These are phyloP conservation scores for Eurotiales sp. DNA, from an alignment of 2,329 filamentous ascomycete genomes.

Conservation along the genomic window DNA sequence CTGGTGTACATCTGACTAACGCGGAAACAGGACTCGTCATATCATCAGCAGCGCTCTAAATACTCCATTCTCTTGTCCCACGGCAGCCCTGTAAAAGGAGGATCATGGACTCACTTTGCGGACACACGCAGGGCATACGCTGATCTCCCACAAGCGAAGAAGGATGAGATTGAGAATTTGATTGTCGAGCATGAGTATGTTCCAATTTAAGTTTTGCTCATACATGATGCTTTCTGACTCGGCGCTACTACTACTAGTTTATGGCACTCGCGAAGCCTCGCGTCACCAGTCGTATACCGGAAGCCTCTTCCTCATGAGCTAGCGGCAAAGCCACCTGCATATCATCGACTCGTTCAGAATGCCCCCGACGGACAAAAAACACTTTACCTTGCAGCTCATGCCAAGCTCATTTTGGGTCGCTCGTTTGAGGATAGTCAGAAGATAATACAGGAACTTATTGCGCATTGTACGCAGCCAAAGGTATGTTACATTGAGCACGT, in stretches of 20 bases:
- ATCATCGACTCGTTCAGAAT: conserved; percentile 22
- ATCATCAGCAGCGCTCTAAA: conserved; percentile 25
- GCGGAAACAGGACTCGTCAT: conserved; percentile 20
- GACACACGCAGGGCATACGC: conserved; percentile 20
- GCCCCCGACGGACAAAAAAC: conserved; percentile 23
- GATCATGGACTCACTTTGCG: conserved; percentile 23
- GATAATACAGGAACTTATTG: conserved; percentile 25
- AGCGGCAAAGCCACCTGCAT: conserved; percentile 23
- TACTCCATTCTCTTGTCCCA: conserved; percentile 24
- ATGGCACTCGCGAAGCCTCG: conserved; percentile 22
- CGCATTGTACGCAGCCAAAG: conserved; percentile 23
- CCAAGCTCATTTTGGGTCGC: conserved; percentile 20
- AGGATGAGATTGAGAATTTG: conserved; percentile 16
- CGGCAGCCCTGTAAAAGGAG: conserved; percentile 17
- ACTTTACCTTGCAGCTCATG: conserved; percentile 25
- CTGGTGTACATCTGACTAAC: neutral
- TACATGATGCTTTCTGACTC: no score
- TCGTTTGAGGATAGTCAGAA: conserved; percentile 23
- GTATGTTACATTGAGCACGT: conserved; percentile 8
- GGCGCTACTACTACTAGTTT: conserved; percentile 16
- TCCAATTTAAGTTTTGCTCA: no score
- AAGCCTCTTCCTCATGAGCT: conserved; percentile 21
- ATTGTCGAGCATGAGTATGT: conserved; percentile 19
- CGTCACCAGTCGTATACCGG: conserved; percentile 18
- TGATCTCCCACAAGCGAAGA: conserved; percentile 17